Evolutionary conservation across 305 asterid genomes (phyloP).

Genomic region (Fraxinus baroniana): DNA sequence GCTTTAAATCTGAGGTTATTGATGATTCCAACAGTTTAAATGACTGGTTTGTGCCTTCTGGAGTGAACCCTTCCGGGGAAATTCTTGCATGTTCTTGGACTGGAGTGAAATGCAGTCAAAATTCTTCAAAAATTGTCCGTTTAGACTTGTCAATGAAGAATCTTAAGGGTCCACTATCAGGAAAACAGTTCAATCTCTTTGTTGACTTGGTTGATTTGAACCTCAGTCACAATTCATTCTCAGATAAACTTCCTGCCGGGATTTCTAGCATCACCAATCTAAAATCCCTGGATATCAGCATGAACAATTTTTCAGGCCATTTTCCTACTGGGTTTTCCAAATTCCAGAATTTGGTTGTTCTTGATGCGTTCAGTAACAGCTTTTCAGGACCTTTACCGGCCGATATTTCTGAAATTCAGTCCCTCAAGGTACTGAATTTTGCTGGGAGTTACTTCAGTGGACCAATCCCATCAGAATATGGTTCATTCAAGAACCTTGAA

Average conservation of each 20-base stretch:
- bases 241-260: slow-evolving; percentile 53
- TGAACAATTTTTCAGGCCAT: slow-evolving; percentile 83
- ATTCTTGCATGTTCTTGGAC: slow-evolving; percentile 83
- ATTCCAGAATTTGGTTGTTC: slow-evolving; percentile 52
- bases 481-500: slow-evolving; percentile 61
- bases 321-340: slow-evolving; percentile 74
- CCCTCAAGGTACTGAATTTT: slow-evolving; percentile 65
- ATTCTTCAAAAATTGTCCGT: slow-evolving; percentile 50
- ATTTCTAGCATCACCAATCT: slow-evolving; percentile 62
- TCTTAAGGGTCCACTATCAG: slow-evolving; percentile 70
- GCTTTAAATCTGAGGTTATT: slow-evolving; percentile 61
- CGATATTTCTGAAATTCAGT: slow-evolving; percentile 49
- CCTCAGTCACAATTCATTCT: slow-evolving; percentile 74
- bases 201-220: slow-evolving; percentile 58
- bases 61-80: slow-evolving; percentile 22
- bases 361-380: slow-evolving; percentile 96
- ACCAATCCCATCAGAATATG: slow-evolving; percentile 71
- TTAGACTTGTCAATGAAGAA: slow-evolving; percentile 78
- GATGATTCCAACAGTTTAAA: slow-evolving; percentile 50
- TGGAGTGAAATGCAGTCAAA: slow-evolving; percentile 60
- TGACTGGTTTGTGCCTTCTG: slow-evolving; percentile 60
- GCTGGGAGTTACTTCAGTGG: slow-evolving; percentile 98
- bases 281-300: slow-evolving; percentile 64
- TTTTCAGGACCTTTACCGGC: slow-evolving; percentile 75
- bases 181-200: slow-evolving; percentile 50